Conservation (phyloP, 176 grass and related monocot species). For the Triticum urartu region DNA sequence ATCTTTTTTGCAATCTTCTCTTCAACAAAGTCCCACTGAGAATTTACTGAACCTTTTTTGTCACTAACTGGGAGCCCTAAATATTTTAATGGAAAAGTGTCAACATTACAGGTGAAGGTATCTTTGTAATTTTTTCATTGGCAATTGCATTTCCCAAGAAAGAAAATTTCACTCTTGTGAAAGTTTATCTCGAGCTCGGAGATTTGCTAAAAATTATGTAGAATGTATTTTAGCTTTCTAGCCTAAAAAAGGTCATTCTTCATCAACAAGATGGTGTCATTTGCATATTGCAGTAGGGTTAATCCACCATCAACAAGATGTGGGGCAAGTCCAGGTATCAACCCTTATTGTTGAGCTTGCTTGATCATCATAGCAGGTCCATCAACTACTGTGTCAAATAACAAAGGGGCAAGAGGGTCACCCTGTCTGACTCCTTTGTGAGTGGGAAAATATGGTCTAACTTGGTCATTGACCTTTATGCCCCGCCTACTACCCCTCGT, state of each 20-base stretch:
- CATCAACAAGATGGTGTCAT: too few relatives aligned
- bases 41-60: background rate
- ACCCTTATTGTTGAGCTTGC: background rate
- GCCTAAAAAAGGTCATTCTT: too few relatives aligned
- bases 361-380: background rate
- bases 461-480: background rate
- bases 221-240: too few relatives aligned
- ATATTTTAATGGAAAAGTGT: background rate
- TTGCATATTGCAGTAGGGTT: too few relatives aligned
- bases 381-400: background rate
- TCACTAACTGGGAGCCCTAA: background rate
- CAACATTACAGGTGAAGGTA: too few relatives aligned
- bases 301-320: background rate
- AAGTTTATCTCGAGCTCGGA: too few relatives aligned
- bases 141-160: too few relatives aligned
- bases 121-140: too few relatives aligned
- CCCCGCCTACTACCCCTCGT: background rate
- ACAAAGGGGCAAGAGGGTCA: background rate
- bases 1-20: background rate
- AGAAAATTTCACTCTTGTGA: too few relatives aligned
- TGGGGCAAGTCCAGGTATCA: background rate
- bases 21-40: background rate
- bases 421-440: background rate
- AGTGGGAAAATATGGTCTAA: background rate
- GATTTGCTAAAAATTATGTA: too few relatives aligned